A percentile compares a stretch with the other conserved stretches of the same genome.
Evolutionary conservation across 2,329 filamentous ascomycete species (phyloP).

Genomic region (Colletotrichum nymphaeae): DNA sequence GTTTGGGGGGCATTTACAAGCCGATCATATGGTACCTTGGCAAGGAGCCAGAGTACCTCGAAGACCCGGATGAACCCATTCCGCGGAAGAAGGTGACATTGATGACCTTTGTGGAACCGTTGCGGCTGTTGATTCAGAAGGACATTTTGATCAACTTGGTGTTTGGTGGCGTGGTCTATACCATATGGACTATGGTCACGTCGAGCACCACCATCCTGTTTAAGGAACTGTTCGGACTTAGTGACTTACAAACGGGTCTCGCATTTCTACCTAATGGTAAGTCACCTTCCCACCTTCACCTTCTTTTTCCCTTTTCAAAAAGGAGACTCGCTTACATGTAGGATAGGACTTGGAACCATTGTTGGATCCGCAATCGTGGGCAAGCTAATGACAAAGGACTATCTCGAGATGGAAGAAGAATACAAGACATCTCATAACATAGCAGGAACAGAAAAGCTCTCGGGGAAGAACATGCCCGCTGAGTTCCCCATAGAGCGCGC

Average conservation of each 20-base stretch:
- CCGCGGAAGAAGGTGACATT: conserved; percentile 40
- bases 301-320: background rate
- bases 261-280: conserved; percentile 42
- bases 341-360: conserved; percentile 50
- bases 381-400: conserved; percentile 53
- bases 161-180: conserved; percentile 50
- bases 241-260: conserved; percentile 40
- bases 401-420: conserved; percentile 38
- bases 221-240: conserved; percentile 41
- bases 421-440: conserved; percentile 25
- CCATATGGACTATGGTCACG: conserved; percentile 61
- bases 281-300: background rate
- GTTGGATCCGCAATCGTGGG: conserved; percentile 53
- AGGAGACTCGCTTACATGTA: background rate
- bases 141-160: conserved; percentile 56
- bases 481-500: conserved; percentile 57
- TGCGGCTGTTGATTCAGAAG: conserved; percentile 52
- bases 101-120: conserved; percentile 47
- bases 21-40: conserved; percentile 37
- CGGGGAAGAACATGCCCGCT: conserved; percentile 40
- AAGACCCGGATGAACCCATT: conserved; percentile 30
- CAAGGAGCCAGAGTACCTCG: conserved; percentile 31
- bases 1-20: conserved; percentile 41
- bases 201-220: conserved; percentile 52
- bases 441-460: conserved; percentile 40